A percentile compares a stretch with the other conserved stretches of the same genome.
Evolutionary conservation across 2,329 filamentous ascomycete genomes (phyloP).

Genomic region (Aspergillus fischeri): DNA sequence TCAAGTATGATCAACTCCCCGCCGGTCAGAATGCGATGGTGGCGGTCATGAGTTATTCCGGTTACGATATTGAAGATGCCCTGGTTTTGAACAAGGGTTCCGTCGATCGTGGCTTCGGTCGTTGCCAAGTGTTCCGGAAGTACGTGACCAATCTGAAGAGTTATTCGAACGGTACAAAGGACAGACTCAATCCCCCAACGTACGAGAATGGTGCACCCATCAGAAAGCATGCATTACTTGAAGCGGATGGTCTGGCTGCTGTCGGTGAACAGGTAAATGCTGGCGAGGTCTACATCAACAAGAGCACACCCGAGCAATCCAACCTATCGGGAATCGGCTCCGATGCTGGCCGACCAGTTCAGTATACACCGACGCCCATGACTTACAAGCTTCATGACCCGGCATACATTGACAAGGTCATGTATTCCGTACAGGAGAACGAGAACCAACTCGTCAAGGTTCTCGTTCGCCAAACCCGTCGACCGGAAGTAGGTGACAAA

Average conservation of each 20-base stretch:
- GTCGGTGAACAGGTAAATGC: slow-evolving; percentile 75
- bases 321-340: slow-evolving; percentile 62
- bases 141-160: slow-evolving; percentile 80
- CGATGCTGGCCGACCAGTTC: slow-evolving; percentile 52
- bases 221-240: slow-evolving; percentile 68
- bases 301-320: slow-evolving; percentile 77
- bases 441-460: slow-evolving; percentile 88
- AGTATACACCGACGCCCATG: slow-evolving; percentile 40
- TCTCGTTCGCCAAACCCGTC: slow-evolving; percentile 89
- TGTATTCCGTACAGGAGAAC: slow-evolving; percentile 83
- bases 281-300: slow-evolving; percentile 87
- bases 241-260: slow-evolving; percentile 80
- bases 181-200: slow-evolving; percentile 59
- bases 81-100: slow-evolving; percentile 95
- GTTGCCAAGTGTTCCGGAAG: slow-evolving; percentile 98
- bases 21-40: slow-evolving; percentile 96
- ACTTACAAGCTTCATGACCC: slow-evolving; percentile 81
- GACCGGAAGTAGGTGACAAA: slow-evolving; percentile 94
- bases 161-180: slow-evolving; percentile 74
- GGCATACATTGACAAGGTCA: slow-evolving; percentile 91
- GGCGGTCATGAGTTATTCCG: slow-evolving; percentile 98
- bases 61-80: slow-evolving; percentile 98
- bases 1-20: slow-evolving; percentile 95
- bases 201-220: slow-evolving; percentile 59
- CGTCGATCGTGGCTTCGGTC: slow-evolving; percentile 88